A percentile compares a stretch with the other conserved stretches of the same genome.
phyloP scores from a whole-genome alignment of 495 filamentous ascomycete species.

The Penicillium tannophilum region DNA sequence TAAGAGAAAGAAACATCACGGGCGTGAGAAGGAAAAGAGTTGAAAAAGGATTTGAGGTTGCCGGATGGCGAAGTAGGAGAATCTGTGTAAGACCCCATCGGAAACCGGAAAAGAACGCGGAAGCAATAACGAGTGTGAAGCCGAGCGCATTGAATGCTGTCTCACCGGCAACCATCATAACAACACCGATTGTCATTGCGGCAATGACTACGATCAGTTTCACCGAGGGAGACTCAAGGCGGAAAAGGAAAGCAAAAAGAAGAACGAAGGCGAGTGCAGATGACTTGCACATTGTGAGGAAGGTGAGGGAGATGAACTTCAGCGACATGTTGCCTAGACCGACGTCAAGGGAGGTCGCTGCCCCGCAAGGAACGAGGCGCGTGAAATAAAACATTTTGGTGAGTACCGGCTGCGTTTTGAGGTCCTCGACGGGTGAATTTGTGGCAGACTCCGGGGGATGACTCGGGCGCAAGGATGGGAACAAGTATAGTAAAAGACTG shows the following conservation, averaged over 20 bases:
- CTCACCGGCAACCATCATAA: constrained; percentile 99
- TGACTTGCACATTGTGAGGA: constrained; percentile 99
- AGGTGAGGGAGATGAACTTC: constrained; percentile 93
- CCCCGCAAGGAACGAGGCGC: constrained; percentile 88
- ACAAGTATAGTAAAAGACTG: constrained; percentile 73
- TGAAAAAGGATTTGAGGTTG: constrained; percentile 94
- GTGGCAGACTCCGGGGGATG: constrained; percentile 47
- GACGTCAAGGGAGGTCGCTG: constrained; percentile 93
- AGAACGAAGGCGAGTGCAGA: constrained; percentile 94
- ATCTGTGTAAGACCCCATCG: constrained; percentile 98
- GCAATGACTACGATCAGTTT: constrained; percentile 83
- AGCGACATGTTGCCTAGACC: constrained; percentile 94
- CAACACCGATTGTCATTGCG: constrained; percentile 90
- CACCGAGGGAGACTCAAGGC: constrained; percentile 84
- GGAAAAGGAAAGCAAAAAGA: constrained; percentile 92
- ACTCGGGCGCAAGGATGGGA: constrained; percentile 81
- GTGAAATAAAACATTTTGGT: constrained; percentile 89
- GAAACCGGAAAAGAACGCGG: constrained; percentile 94
- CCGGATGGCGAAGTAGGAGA: constrained; percentile 88
- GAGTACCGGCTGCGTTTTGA: constrained; percentile 69
- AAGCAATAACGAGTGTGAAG: constrained; percentile 87
- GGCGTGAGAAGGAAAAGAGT: constrained; percentile 97
- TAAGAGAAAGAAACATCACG: constrained; percentile 87
- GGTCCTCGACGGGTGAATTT: constrained; percentile 49
- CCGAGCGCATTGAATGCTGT: constrained; percentile 87